A percentile compares a stretch with the other conserved stretches of the same genome.
phyloP scores from a whole-genome alignment of 345 rosid genomes.

The Euphorbia lathyris region DNA sequence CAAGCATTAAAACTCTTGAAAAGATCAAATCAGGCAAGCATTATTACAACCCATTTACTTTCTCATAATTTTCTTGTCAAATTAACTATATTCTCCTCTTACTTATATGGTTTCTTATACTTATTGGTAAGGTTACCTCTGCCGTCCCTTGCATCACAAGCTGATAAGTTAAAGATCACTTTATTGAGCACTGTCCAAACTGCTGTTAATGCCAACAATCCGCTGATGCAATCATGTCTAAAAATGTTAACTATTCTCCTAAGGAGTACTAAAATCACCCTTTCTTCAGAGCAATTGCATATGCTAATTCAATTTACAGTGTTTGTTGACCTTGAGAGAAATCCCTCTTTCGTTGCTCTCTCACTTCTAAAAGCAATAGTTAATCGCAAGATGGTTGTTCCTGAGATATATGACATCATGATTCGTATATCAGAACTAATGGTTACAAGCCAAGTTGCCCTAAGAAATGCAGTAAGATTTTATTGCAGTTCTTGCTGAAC shows the following conservation, averaged over 20 bases:
- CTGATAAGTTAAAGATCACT: conserved; percentile 68
- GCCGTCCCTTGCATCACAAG: conserved; percentile 65
- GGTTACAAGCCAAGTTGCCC: conserved; percentile 74
- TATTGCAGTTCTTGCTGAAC: conserved; percentile 69
- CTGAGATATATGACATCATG: conserved; percentile 75
- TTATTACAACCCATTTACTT: no score
- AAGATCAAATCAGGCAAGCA: no score
- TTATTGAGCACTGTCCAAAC: conserved; percentile 67
- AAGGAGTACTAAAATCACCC: conserved; percentile 46
- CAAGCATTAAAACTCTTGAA: no score
- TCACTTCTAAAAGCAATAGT: conserved; percentile 76
- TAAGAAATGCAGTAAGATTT: conserved; percentile 73
- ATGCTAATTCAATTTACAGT: conserved; percentile 69
- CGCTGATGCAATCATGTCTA: conserved; percentile 72
- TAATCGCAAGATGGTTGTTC: conserved; percentile 68
- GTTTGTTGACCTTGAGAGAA: conserved; percentile 77
- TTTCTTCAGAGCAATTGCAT: conserved; percentile 68
- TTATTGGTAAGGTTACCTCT: conserved; percentile 69
- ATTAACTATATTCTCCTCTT: no score
- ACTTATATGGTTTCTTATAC: no score
- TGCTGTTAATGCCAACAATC: conserved; percentile 50
- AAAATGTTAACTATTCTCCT: conserved; percentile 76
- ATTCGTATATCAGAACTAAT: conserved; percentile 63
- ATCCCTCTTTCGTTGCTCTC: conserved; percentile 62
- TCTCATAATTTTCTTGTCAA: no score